Evolutionary conservation across 2,329 filamentous ascomycete genomes (phyloP), one percentile per base, ranked within the genome.

Genomic region (Anthostomella pinea): DNA sequence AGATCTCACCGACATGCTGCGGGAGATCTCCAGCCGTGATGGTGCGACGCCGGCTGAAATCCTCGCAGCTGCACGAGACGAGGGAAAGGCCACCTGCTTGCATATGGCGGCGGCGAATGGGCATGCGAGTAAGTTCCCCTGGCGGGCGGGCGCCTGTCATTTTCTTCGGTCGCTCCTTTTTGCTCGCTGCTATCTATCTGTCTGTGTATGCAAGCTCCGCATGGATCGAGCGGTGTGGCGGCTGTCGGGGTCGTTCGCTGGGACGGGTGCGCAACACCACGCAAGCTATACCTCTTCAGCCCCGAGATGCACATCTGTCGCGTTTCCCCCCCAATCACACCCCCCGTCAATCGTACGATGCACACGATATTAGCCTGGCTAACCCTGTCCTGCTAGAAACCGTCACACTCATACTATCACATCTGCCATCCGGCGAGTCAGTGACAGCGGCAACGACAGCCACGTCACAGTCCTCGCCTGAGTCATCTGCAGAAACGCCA

Each of bases 61-160:
- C 41, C 63, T 96, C 30, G 63, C 74, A 32, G 77, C 78, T 10
- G 85, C 85, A 16, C 79, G 81, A 48, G 89, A 95, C 58, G 73
- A 79, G 26, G 77, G 82, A 49, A 86, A 83, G 47, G 85, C 87
- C 38, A 94, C 89, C 46, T 85, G 83, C 30, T 64, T 97, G 57
- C 93, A 98, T 66, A 96, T 94, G 79, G 88, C 90, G 6, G 82
- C 87, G 16, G 93, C 87, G 17, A 98, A 98, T 59, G 91, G 91
- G 2, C 84, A 95, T 58, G 56, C 78, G 43, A 85, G 88, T 90
- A 74, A 53, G 69, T 62, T 30, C n/a, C n/a, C n/a, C n/a, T n/a
- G n/a, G n/a, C n/a, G n/a, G n/a, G n/a, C n/a, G n/a, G n/a, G n/a
- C n/a, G n/a, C n/a, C n/a, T n/a, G n/a, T n/a, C n/a, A n/a, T 37